These are phyloP conservation scores for Globisporangium iwayamae DNA, from an alignment of 352 stramenopile species.

Conservation along the genomic window DNA sequence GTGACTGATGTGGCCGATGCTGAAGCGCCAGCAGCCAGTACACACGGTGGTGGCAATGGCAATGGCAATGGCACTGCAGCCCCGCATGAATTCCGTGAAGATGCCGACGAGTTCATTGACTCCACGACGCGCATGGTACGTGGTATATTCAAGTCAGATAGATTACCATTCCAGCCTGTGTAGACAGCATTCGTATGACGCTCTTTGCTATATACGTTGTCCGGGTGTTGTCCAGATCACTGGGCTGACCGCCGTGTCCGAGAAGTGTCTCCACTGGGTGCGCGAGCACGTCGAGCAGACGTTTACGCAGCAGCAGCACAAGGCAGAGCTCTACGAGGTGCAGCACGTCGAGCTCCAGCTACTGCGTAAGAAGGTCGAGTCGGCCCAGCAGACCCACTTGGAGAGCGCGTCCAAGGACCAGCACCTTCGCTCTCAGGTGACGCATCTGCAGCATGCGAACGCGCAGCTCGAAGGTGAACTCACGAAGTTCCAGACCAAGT, in stretches of 20 bases:
- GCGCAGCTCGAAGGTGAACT: constrained; percentile 22
- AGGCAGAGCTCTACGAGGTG: constrained; percentile 38
- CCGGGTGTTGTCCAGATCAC: constrained; percentile 25
- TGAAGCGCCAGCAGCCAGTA: neutral
- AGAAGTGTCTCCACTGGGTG: constrained; percentile 55
- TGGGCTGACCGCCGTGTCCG: constrained; percentile 39
- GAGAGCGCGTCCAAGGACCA: constrained; percentile 12
- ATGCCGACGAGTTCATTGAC: constrained; percentile 1
- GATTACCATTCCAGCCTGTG: too few relatives aligned
- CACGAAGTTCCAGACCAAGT: constrained; percentile 11
- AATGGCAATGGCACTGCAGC: neutral
- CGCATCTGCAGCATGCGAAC: constrained; percentile 15
- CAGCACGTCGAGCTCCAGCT: constrained; percentile 41
- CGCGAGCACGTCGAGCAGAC: constrained; percentile 44
- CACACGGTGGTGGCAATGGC: neutral
- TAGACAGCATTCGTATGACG: too few relatives aligned
- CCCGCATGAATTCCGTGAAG: neutral
- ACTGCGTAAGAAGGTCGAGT: constrained; percentile 19
- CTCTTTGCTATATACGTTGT: neutral
- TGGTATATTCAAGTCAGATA: neutral
- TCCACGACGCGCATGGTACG: constrained; percentile 7
- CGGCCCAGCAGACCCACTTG: constrained; percentile 21
- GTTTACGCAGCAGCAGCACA: constrained; percentile 41
- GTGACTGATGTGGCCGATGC: neutral
- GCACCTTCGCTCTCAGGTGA: constrained; percentile 9